A percentile compares a stretch with the other conserved stretches of the same genome.
Conservation (phyloP, 1,284 basidiomycete genomes). For the Ganoderma resinaceum region DNA sequence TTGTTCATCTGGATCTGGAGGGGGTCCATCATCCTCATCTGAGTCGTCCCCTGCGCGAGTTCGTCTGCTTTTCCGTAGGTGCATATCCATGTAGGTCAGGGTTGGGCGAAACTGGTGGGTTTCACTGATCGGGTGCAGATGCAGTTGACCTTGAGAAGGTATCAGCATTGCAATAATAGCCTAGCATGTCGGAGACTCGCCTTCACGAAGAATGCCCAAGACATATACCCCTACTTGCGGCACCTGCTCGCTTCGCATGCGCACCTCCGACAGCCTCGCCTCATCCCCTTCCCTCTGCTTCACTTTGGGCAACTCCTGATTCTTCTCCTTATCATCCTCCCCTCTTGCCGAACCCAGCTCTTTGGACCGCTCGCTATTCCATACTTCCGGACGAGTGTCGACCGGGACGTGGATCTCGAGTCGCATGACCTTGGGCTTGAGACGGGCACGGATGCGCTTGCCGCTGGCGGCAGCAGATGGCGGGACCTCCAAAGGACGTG, state of each 20-base stretch:
- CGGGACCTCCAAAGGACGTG: constrained; percentile 73
- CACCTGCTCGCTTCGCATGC: constrained; percentile 75
- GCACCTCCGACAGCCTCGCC: constrained; percentile 67
- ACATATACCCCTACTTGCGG: constrained; percentile 69
- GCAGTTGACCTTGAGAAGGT: constrained; percentile 60
- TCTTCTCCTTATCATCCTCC: constrained; percentile 79
- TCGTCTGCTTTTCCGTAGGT: constrained; percentile 67
- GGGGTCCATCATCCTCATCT: constrained; percentile 79
- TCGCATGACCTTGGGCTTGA: constrained; percentile 66
- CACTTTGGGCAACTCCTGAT: constrained; percentile 54
- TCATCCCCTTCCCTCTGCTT: constrained; percentile 57
- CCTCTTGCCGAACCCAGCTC: constrained; percentile 67
- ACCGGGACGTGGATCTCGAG: constrained; percentile 80
- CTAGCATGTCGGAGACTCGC: constrained; percentile 45
- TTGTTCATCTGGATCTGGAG: constrained; percentile 78
- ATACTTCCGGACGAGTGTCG: constrained; percentile 78
- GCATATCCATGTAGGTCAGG: constrained; percentile 76
- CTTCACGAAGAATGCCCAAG: constrained; percentile 75
- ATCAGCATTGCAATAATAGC: not conserved
- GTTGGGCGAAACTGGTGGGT: constrained; percentile 82
- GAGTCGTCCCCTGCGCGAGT: constrained; percentile 52
- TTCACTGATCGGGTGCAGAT: constrained; percentile 79
- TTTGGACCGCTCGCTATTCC: constrained; percentile 72
- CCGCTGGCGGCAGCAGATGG: constrained; percentile 75
- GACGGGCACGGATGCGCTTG: constrained; percentile 75